These are phyloP conservation scores for Stachybotrys chlorohalonatus DNA, from an alignment of 2,329 filamentous ascomycete species.

Conservation along the genomic window DNA sequence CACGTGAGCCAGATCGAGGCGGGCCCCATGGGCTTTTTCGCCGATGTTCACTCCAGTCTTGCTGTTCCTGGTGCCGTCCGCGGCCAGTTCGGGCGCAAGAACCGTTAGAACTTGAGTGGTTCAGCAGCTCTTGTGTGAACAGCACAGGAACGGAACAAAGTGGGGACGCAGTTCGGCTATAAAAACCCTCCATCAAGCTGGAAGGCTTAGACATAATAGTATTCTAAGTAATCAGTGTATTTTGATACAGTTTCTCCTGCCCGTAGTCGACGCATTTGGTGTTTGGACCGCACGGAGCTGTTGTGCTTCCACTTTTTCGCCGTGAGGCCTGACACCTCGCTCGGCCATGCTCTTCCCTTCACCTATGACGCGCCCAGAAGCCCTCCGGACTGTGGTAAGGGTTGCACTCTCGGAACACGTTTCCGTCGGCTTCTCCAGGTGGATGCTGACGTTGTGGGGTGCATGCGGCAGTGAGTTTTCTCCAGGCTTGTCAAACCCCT, in stretches of 20 bases:
- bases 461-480: not conserved
- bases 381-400: not conserved
- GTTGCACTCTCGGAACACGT: not conserved
- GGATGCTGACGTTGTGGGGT: not conserved
- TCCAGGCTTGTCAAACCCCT: not conserved
- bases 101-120: not conserved
- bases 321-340: not conserved
- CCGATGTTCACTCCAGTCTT: constrained; percentile 40
- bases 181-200: not conserved
- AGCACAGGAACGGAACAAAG: too few relatives aligned
- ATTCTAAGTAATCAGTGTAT: not conserved
- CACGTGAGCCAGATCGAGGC: constrained; percentile 39
- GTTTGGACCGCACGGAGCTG: not conserved
- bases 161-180: not conserved
- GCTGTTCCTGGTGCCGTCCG: constrained; percentile 41
- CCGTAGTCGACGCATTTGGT: not conserved
- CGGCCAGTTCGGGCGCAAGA: constrained; percentile 29
- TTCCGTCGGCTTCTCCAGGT: not conserved
- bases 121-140: too few relatives aligned
- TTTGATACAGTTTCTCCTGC: not conserved
- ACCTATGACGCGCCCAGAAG: not conserved
- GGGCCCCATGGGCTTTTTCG: constrained; percentile 40
- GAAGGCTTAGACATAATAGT: not conserved
- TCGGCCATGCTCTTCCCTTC: not conserved
- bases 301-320: too few relatives aligned